A percentile compares a stretch with the other conserved stretches of the same genome.
Evolutionary conservation across 164 flowering plant genomes (phyloP).

Genomic region (Hamamelis virginiana): DNA sequence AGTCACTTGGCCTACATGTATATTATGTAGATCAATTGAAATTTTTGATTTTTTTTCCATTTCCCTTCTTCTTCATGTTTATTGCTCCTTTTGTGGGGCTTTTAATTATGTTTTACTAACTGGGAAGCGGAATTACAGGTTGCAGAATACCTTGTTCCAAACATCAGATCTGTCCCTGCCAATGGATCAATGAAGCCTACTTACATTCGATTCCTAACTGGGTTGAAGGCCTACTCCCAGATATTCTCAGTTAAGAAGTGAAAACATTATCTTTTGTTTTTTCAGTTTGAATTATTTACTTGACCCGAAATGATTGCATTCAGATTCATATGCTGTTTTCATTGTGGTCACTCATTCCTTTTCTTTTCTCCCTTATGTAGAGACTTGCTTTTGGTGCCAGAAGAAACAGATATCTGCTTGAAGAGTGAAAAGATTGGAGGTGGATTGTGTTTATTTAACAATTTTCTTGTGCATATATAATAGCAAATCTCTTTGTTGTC

Average conservation of each 20-base stretch:
- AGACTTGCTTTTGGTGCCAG: slow-evolving; percentile 92
- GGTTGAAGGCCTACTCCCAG: slow-evolving; percentile 89
- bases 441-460: neutral
- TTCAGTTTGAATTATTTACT: too few relatives aligned
- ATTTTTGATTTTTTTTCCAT: too few relatives aligned
- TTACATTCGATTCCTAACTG: slow-evolving; percentile 88
- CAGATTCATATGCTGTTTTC: too few relatives aligned
- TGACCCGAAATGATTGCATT: too few relatives aligned
- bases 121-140: slow-evolving; percentile 42
- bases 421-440: slow-evolving; percentile 46
- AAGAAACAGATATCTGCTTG: slow-evolving; percentile 69
- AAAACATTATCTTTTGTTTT: neutral
- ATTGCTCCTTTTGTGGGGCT: neutral
- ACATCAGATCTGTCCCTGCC: slow-evolving; percentile 55
- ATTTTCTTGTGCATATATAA: neutral
- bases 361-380: slow-evolving; percentile 28
- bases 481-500: too few relatives aligned
- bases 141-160: slow-evolving; percentile 76
- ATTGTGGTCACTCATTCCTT: neutral
- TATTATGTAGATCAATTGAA: too few relatives aligned
- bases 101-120: neutral
- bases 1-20: too few relatives aligned
- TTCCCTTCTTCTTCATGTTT: neutral
- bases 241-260: slow-evolving; percentile 75
- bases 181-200: slow-evolving; percentile 73